Conservation (phyloP, 331 rosid genomes). For the Quercus phellos region DNA sequence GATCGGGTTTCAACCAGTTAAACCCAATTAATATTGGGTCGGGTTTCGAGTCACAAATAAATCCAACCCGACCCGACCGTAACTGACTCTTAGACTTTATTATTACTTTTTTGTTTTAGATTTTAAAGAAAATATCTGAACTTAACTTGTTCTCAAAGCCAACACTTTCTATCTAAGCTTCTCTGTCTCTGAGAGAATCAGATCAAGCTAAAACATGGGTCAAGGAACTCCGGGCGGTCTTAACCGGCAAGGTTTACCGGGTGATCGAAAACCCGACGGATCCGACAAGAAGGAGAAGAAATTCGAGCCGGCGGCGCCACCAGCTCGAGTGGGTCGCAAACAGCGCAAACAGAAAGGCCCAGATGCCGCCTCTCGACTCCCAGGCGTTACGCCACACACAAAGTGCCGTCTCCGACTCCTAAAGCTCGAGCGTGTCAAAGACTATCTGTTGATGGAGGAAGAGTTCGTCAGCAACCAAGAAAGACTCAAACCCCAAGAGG, state of each 20-base stretch:
- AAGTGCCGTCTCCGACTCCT: slow-evolving; percentile 84
- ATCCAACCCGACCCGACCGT: too few relatives aligned
- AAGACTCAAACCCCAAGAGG: slow-evolving; percentile 92
- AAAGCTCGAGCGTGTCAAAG: slow-evolving; percentile 90
- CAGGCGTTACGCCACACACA: slow-evolving; percentile 84
- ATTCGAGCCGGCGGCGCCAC: slow-evolving; percentile 67
- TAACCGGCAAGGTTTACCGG: slow-evolving; percentile 76
- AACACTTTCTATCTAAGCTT: too few relatives aligned
- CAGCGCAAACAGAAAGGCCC: slow-evolving; percentile 97
- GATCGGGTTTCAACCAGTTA: too few relatives aligned
- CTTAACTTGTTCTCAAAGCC: too few relatives aligned
- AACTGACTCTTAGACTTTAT: not conserved
- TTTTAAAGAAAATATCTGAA: too few relatives aligned
- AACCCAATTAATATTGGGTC: too few relatives aligned
- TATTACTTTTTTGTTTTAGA: not conserved
- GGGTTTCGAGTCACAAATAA: too few relatives aligned
- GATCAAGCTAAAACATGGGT: slow-evolving; percentile 46
- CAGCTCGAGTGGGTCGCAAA: slow-evolving; percentile 86
- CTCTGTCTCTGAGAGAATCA: not conserved
- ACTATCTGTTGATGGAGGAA: slow-evolving; percentile 89
- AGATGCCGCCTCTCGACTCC: slow-evolving; percentile 89
- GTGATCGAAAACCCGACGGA: slow-evolving; percentile 76
- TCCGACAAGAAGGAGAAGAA: slow-evolving; percentile 88
- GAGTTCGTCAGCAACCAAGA: slow-evolving; percentile 95
- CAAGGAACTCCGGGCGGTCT: slow-evolving; percentile 96